These are phyloP conservation scores for Eurotiales sp. DNA, from an alignment of 2,329 filamentous ascomycete species.

Conservation along the genomic window DNA sequence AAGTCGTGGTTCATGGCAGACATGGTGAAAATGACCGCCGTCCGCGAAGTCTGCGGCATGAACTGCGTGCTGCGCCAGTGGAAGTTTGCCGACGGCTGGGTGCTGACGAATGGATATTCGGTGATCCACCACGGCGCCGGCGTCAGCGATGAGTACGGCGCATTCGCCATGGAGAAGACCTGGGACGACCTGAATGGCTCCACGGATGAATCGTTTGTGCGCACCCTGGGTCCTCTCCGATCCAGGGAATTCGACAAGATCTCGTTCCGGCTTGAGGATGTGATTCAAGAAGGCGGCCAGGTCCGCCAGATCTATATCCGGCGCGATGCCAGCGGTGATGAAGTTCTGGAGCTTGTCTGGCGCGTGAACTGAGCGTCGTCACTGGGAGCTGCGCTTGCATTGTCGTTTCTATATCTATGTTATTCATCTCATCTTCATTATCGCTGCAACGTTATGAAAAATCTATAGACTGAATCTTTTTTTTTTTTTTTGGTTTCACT, in stretches of 20 bases:
- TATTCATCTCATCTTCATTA: too few relatives aligned
- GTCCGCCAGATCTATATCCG: constrained; percentile 57
- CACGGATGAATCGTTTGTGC: constrained; percentile 45
- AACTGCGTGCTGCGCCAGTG: constrained; percentile 56
- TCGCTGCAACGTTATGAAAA: too few relatives aligned
- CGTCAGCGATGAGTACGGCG: constrained; percentile 34
- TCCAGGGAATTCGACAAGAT: constrained; percentile 47
- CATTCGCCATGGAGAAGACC: constrained; percentile 50
- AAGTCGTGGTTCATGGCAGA: constrained; percentile 55
- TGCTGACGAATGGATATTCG: constrained; percentile 60
- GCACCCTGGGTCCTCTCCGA: constrained; percentile 52
- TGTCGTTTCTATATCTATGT: too few relatives aligned
- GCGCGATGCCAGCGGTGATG: constrained; percentile 38
- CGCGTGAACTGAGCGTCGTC: constrained; percentile 18
- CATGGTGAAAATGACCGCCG: constrained; percentile 50
- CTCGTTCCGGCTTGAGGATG: constrained; percentile 49
- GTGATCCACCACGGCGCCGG: constrained; percentile 48
- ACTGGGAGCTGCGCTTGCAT: too few relatives aligned
- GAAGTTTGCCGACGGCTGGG: constrained; percentile 42
- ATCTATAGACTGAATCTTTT: too few relatives aligned
- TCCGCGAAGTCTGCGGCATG: constrained; percentile 54
- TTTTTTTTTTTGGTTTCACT: too few relatives aligned
- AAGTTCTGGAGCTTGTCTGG: constrained; percentile 41
- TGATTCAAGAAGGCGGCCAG: constrained; percentile 39
- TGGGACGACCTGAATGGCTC: constrained; percentile 48